These are phyloP conservation scores for Friedmanniomyces endolithicus DNA, from an alignment of 495 filamentous ascomycete genomes.

Conservation along the genomic window DNA sequence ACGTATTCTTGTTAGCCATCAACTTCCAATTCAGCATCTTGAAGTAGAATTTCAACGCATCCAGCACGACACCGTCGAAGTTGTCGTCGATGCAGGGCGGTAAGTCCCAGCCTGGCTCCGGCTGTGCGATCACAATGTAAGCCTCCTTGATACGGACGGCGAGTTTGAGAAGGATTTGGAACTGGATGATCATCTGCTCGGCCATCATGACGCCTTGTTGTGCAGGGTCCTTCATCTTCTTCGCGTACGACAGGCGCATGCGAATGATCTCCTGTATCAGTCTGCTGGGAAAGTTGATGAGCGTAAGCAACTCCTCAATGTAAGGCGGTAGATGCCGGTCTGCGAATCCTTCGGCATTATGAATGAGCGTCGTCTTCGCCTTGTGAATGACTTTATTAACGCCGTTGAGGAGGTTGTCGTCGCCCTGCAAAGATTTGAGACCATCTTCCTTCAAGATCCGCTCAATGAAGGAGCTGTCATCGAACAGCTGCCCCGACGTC, in stretches of 20 bases:
- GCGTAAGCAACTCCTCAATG: slow-evolving; percentile 85
- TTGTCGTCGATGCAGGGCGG: slow-evolving; percentile 94
- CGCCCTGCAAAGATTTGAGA: slow-evolving; percentile 76
- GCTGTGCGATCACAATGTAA: slow-evolving; percentile 69
- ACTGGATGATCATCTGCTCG: slow-evolving; percentile 93
- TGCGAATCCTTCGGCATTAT: slow-evolving; percentile 72
- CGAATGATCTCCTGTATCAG: slow-evolving; percentile 94
- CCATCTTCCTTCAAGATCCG: slow-evolving; percentile 97
- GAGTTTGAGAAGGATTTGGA: slow-evolving; percentile 81
- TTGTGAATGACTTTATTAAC: slow-evolving; percentile 78
- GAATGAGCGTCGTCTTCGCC: slow-evolving; percentile 81
- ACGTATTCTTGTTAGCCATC: slow-evolving; percentile 94
- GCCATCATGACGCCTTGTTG: slow-evolving; percentile 81
- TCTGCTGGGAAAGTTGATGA: slow-evolving; percentile 93
- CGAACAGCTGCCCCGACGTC: slow-evolving; percentile 51
- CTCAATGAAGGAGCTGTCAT: slow-evolving; percentile 87
- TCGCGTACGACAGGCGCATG: slow-evolving; percentile 80
- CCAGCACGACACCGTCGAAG: slow-evolving; percentile 89
- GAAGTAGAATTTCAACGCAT: slow-evolving; percentile 95
- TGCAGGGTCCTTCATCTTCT: slow-evolving; percentile 81
- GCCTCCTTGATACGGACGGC: slow-evolving; percentile 85
- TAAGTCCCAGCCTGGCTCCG: slow-evolving; percentile 87
- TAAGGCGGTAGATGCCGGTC: slow-evolving; percentile 90
- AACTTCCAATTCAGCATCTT: slow-evolving; percentile 94
- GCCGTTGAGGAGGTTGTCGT: slow-evolving; percentile 70